Evolutionary conservation across 169 alveolate genomes (phyloP), one percentile per base, ranked within the genome.

Genomic region (Plasmodium falciparum): DNA sequence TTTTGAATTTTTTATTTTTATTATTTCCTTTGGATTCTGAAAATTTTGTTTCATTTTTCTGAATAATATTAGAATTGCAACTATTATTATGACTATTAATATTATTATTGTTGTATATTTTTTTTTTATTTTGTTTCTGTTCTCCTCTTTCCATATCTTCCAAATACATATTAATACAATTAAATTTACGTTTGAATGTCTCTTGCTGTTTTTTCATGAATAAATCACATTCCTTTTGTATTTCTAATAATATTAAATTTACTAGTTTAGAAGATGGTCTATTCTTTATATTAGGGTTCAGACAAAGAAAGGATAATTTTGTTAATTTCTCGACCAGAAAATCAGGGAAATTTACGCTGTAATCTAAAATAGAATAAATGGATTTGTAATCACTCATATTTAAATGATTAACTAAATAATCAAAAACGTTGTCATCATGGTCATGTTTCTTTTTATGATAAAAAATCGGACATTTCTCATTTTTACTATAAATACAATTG

Each of bases 261-360:
- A 76, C 89, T 56, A 76, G 45, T 33, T 76, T 76, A 43, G 89
- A 76, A 24, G 89, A 76, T 1, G 89, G 89, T 59, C 89, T 65
- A 24, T 29, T 76, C 54, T 76, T 76, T 26, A 76, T 76, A 65
- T 76, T 76, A 11, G 89, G 89, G 17, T 76, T 76, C 39, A 76
- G 39, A 43, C 89, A 76, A 5, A 76, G 45, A 58, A 76, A 76
- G 47, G 89, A 76, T 54, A 76, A 39, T 65, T 76, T 76, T 12
- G 89, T 76, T 45, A 76, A 63, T 33, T 76, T 76, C 33, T 76
- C 89, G 0, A 76, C 89, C 54, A 76, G 22, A 59, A 76, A 76
- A 13, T 76, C 89, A 9, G 89, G 89, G 26, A 76, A 76, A 58
- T 76, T 66, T 15, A 76, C 89, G 39, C 89, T 76, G 43, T 76